Percentiles rank a stretch among this genome's conserved stretches.
phyloP scores from a whole-genome alignment of 2,329 filamentous ascomycete genomes.

The Zalaria sp. region DNA sequence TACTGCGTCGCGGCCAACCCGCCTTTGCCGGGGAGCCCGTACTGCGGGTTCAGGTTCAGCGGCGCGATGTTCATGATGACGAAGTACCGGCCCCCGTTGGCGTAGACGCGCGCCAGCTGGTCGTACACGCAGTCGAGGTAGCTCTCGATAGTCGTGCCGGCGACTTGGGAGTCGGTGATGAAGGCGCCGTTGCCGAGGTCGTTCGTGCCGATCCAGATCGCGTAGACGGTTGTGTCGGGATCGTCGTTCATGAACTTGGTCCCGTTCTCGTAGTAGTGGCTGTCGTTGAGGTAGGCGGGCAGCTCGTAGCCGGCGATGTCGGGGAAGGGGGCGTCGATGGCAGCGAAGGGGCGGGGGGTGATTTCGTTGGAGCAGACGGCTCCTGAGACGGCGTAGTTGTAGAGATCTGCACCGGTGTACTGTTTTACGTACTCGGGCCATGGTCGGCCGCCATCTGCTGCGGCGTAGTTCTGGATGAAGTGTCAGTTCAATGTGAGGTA shows the following conservation, averaged over 20 bases:
- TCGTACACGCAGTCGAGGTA: conserved; percentile 56
- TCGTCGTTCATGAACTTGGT: conserved; percentile 29
- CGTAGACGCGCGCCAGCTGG: conserved; percentile 49
- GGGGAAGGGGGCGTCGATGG: conserved; percentile 44
- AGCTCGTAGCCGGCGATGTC: conserved; percentile 34
- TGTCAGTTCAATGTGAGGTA: background rate
- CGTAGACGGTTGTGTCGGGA: conserved; percentile 52
- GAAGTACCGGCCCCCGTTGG: conserved; percentile 53
- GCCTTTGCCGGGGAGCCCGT: conserved; percentile 36
- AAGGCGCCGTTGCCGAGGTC: conserved; percentile 56
- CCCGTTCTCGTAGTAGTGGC: conserved; percentile 19
- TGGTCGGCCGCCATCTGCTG: conserved; percentile 49
- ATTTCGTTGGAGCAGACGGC: conserved; percentile 60
- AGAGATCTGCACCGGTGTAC: conserved; percentile 40
- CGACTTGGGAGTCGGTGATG: conserved; percentile 47
- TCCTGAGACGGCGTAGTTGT: conserved; percentile 59
- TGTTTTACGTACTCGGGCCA: conserved; percentile 57
- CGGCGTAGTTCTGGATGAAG: conserved; percentile 20
- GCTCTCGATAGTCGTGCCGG: conserved; percentile 45
- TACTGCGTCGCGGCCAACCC: conserved; percentile 30
- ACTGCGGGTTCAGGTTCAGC: conserved; percentile 53
- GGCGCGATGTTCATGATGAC: conserved; percentile 58
- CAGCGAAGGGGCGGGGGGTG: conserved; percentile 38
- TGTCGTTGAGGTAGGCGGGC: conserved; percentile 33
- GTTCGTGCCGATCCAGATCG: conserved; percentile 72